These are phyloP conservation scores for Entonaema liquescens DNA, from an alignment of 495 filamentous ascomycete species.

Conservation along the genomic window DNA sequence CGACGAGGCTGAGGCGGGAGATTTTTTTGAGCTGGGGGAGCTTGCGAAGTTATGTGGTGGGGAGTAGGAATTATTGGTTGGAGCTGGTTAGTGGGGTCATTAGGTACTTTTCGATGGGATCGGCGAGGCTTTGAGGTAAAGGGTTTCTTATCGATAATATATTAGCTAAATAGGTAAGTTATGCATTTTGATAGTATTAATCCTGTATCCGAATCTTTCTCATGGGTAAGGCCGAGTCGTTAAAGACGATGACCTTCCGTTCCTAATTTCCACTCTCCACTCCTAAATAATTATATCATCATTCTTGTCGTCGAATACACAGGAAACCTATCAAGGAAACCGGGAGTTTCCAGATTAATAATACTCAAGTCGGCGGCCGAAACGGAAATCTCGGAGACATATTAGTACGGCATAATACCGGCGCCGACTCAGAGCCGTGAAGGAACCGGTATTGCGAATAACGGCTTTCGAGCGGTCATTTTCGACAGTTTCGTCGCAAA, in stretches of 20 bases:
- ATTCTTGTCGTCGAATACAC: not conserved
- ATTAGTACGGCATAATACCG: not conserved
- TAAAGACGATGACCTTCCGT: no score
- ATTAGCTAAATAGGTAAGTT: not conserved
- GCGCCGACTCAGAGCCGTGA: not conserved
- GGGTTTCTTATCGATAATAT: slow-evolving; percentile 24
- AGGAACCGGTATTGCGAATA: not conserved
- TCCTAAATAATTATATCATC: not conserved
- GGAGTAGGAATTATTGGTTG: slow-evolving; percentile 4
- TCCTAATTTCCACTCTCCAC: no score
- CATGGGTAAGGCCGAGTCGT: no score
- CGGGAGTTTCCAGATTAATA: not conserved
- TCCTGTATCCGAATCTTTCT: not conserved
- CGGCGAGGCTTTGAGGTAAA: not conserved
- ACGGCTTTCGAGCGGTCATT: not conserved
- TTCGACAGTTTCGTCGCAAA: not conserved
- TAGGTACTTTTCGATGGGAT: no score
- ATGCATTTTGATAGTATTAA: slow-evolving; percentile 28
- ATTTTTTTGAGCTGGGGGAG: slow-evolving; percentile 42
- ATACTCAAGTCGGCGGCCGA: not conserved
- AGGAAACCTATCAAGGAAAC: not conserved
- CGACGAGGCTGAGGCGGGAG: slow-evolving; percentile 38
- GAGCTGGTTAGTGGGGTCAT: slow-evolving; percentile 14
- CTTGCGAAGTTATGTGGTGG: not conserved
- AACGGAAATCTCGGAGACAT: not conserved